Evolutionary conservation across 108 stramenopile genomes (phyloP).

Genomic region (Cylindrotheca fusiformis): DNA sequence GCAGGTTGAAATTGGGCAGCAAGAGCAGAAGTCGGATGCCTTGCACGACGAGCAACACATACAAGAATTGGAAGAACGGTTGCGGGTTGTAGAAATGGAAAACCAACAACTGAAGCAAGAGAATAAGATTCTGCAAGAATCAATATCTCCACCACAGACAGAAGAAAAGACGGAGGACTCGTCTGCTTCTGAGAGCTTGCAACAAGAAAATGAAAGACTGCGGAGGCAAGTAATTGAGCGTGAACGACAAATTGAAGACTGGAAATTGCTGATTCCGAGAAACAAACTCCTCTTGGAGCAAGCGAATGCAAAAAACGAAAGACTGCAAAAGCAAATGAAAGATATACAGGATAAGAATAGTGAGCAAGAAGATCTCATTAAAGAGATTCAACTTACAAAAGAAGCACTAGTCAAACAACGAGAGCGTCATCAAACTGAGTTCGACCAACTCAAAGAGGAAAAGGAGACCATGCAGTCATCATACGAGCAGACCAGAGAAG

Average conservation of each 20-base stretch:
- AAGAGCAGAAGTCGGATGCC: not conserved
- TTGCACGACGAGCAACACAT: not conserved
- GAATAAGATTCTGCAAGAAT: constrained; percentile 5
- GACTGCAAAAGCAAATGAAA: constrained; percentile 6
- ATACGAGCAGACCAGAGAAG: not conserved
- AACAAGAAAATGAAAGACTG: constrained; percentile 3
- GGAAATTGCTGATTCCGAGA: constrained; percentile 21
- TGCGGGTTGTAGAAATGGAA: constrained; percentile 9
- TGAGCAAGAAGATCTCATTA: constrained; percentile 7
- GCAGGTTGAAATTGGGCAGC: not conserved
- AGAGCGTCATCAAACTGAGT: not conserved
- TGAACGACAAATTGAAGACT: constrained; percentile 22
- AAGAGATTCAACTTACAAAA: constrained; percentile 13
- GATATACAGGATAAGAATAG: not conserved
- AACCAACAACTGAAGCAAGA: not conserved
- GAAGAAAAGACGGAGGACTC: not conserved
- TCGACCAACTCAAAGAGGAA: not conserved
- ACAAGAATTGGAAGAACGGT: not conserved
- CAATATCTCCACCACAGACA: not conserved
- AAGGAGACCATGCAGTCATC: not conserved
- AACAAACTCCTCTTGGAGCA: constrained; percentile 31
- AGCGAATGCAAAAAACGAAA: constrained; percentile 5
- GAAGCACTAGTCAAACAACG: constrained; percentile 1
- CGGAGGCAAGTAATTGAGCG: constrained; percentile 13
- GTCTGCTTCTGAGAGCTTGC: not conserved